phyloP scores from a whole-genome alignment of 177 flowering plant genomes.

The Vitis hybrid region DNA sequence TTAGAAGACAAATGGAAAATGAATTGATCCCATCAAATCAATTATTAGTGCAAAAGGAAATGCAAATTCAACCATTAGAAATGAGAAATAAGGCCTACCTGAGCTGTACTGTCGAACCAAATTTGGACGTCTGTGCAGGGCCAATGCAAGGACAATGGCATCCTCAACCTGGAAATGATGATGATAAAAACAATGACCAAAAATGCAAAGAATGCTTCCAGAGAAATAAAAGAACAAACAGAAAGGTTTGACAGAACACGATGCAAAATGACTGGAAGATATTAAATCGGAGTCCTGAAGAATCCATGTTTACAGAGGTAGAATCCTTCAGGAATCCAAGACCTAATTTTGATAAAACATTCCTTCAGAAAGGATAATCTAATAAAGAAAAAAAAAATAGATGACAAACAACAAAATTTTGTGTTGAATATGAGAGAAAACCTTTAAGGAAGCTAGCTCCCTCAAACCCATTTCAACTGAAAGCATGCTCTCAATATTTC shows the following conservation, averaged over 20 bases:
- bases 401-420: background rate
- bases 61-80: background rate
- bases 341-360: too few species aligned
- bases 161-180: slow-evolving; percentile 54
- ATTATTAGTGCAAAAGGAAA: background rate
- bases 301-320: too few species aligned
- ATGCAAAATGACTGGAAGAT: too few species aligned
- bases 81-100: slow-evolving; percentile 24
- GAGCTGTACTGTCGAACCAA: slow-evolving; percentile 36
- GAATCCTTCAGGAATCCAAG: too few species aligned
- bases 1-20: background rate
- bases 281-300: too few species aligned
- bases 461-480: slow-evolving; percentile 76
- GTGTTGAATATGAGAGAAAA: slow-evolving; percentile 11
- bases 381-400: background rate
- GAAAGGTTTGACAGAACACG: background rate
- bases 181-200: background rate
- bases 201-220: background rate
- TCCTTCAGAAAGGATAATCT: too few species aligned
- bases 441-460: slow-evolving; percentile 70
- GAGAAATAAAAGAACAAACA: background rate
- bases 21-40: background rate
- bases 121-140: slow-evolving; percentile 46
- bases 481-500: slow-evolving; percentile 89
- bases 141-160: slow-evolving; percentile 59